phyloP scores from a whole-genome alignment of 1,139 yeast genomes.

The Hanseniaspora uvarum region DNA sequence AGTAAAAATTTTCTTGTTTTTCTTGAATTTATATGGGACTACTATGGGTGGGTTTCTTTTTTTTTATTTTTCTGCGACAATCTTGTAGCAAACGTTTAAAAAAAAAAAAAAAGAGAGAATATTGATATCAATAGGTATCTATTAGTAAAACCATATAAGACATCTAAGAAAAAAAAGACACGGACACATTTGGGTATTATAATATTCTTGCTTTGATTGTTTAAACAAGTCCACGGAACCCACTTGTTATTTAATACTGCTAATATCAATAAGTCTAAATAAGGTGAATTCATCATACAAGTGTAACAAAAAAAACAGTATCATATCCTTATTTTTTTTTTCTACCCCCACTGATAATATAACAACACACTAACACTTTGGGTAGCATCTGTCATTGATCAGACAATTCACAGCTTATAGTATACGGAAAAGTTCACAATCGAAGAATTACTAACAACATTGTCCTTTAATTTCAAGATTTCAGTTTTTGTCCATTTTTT shows the following conservation, averaged over 20 bases:
- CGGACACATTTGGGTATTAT: not conserved
- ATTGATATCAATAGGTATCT: too few species aligned
- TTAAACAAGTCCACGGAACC: not conserved
- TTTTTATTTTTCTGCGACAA: not conserved
- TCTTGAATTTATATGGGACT: not conserved
- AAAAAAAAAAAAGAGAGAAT: not conserved
- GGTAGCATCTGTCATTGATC: too few species aligned
- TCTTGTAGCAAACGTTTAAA: not conserved
- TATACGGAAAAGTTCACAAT: too few species aligned
- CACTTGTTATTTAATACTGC: not conserved
- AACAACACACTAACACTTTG: too few species aligned
- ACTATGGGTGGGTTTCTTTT: not conserved
- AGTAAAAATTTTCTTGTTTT: not conserved
- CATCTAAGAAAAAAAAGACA: not conserved
- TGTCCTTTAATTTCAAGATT: not conserved
- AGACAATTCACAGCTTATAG: too few species aligned
- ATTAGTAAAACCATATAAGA: not conserved
- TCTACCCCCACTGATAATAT: too few species aligned
- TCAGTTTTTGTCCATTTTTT: not conserved
- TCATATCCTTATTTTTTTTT: too few species aligned
- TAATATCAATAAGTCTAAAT: too few species aligned
- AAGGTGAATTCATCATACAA: too few species aligned
- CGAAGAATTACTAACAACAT: not conserved
- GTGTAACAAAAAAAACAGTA: too few species aligned
- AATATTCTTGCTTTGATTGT: not conserved